Evolutionary conservation across 306 rosid genomes (phyloP).

Genomic region (Pterocarpus macrocarpus): DNA sequence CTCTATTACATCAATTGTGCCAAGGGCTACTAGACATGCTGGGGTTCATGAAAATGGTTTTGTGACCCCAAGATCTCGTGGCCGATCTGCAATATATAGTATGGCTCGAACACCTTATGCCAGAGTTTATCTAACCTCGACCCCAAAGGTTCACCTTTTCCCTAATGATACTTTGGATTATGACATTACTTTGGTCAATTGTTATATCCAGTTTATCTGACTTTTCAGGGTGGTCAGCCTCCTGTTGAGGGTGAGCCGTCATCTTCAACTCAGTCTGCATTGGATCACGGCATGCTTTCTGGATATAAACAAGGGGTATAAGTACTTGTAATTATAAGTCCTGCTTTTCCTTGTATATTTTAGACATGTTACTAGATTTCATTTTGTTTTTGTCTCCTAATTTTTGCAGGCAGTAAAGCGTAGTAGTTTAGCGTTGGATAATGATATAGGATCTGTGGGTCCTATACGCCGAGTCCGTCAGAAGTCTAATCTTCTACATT

Average conservation of each 20-base stretch:
- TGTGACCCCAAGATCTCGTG: slow-evolving; percentile 79
- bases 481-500: slow-evolving; percentile 71
- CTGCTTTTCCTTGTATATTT: slow-evolving; percentile 25
- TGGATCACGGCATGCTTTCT: slow-evolving; percentile 61
- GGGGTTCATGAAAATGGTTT: slow-evolving; percentile 71
- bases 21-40: slow-evolving; percentile 60
- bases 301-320: slow-evolving; percentile 73
- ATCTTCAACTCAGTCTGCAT: slow-evolving; percentile 63
- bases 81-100: slow-evolving; percentile 87
- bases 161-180: slow-evolving; percentile 9
- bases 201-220: slow-evolving; percentile 40
- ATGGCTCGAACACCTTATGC: slow-evolving; percentile 93
- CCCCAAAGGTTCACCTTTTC: slow-evolving; percentile 66
- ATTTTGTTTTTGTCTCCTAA: slow-evolving; percentile 19
- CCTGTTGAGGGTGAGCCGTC: slow-evolving; percentile 62
- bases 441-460: slow-evolving; percentile 87
- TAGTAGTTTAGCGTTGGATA: slow-evolving; percentile 71
- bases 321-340: slow-evolving; percentile 31
- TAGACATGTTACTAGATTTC: slow-evolving; percentile 18
- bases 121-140: slow-evolving; percentile 59
- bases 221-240: slow-evolving; percentile 60
- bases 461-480: slow-evolving; percentile 84
- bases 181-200: slow-evolving; percentile 10
- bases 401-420: slow-evolving; percentile 71
- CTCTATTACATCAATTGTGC: slow-evolving; percentile 61